Evolutionary conservation across 2,329 filamentous ascomycete genomes (phyloP).

Genomic region (Colletotrichum sp.): DNA sequence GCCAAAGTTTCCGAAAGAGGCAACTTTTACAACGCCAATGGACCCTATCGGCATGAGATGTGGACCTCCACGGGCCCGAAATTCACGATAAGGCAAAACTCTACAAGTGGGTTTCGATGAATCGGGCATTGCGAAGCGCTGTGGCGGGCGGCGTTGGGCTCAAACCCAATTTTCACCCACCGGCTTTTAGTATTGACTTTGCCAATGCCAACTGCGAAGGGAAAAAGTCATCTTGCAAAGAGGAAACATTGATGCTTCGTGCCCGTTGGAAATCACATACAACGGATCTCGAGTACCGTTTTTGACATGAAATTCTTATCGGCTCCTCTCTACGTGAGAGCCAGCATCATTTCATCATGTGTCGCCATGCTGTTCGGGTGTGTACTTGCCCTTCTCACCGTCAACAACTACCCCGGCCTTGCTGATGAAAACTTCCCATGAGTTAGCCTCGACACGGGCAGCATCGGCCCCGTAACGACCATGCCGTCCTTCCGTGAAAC

Average conservation of each 20-base stretch:
- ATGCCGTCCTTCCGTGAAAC: slow-evolving; percentile 57
- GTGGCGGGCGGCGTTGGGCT: background rate
- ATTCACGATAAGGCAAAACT: background rate
- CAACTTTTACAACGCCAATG: background rate
- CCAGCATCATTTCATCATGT: slow-evolving; percentile 32
- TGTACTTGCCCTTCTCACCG: background rate
- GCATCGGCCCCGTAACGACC: slow-evolving; percentile 63
- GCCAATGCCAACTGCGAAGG: background rate
- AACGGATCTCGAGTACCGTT: rapidly evolving
- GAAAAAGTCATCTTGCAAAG: background rate
- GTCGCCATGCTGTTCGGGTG: slow-evolving; percentile 38
- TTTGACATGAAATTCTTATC: background rate
- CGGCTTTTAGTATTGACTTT: background rate
- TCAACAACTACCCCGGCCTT: background rate
- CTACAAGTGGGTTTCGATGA: slow-evolving; percentile 2
- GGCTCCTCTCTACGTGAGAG: slow-evolving; percentile 32
- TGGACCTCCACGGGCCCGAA: background rate
- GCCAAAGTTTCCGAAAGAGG: background rate
- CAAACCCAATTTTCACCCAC: slow-evolving; percentile 5
- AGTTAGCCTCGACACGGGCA: slow-evolving; percentile 46
- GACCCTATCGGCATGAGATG: background rate
- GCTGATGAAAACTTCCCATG: background rate
- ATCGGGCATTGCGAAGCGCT: slow-evolving; percentile 1
- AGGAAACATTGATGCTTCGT: background rate
- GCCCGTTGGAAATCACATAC: background rate